Conservation (phyloP, 345 rosid genomes). For the Cardiospermum halicacabum region DNA sequence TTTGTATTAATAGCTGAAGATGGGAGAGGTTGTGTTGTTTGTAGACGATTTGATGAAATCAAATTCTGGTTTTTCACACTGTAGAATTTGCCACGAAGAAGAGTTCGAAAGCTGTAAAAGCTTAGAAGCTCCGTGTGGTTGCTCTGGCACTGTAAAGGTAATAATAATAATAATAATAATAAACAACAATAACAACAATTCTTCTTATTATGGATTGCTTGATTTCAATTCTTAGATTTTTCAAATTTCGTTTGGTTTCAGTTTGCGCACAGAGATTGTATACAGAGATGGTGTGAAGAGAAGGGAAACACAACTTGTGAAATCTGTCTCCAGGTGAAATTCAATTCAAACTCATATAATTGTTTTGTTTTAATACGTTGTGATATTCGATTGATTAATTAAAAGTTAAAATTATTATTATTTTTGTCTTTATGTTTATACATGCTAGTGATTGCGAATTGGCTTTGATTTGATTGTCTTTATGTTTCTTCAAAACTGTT, state of each 20-base stretch:
- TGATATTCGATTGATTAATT: neutral
- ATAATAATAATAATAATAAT: neutral
- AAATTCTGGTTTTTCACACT: slow-evolving; percentile 30
- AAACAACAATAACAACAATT: neutral
- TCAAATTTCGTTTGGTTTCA: slow-evolving; percentile 18
- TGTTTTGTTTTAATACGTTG: neutral
- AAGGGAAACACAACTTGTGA: slow-evolving; percentile 93
- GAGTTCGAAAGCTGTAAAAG: slow-evolving; percentile 52
- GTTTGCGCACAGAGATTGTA: slow-evolving; percentile 88
- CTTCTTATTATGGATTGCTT: neutral
- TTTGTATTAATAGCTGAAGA: slow-evolving; percentile 2
- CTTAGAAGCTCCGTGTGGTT: slow-evolving; percentile 92
- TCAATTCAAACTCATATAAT: neutral
- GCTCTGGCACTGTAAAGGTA: slow-evolving; percentile 94
- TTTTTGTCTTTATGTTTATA: neutral
- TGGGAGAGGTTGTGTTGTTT: slow-evolving; percentile 56
- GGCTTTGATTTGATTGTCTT: neutral
- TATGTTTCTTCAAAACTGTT: neutral
- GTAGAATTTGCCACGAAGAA: slow-evolving; percentile 93
- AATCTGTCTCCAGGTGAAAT: slow-evolving; percentile 87
- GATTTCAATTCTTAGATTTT: neutral
- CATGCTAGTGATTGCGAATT: neutral
- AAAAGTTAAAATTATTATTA: neutral
- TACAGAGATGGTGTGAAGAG: slow-evolving; percentile 98
- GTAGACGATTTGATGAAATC: slow-evolving; percentile 43